Evolutionary conservation across 108 stramenopile genomes (phyloP).

Genomic region (Parietichytrium sp.): DNA sequence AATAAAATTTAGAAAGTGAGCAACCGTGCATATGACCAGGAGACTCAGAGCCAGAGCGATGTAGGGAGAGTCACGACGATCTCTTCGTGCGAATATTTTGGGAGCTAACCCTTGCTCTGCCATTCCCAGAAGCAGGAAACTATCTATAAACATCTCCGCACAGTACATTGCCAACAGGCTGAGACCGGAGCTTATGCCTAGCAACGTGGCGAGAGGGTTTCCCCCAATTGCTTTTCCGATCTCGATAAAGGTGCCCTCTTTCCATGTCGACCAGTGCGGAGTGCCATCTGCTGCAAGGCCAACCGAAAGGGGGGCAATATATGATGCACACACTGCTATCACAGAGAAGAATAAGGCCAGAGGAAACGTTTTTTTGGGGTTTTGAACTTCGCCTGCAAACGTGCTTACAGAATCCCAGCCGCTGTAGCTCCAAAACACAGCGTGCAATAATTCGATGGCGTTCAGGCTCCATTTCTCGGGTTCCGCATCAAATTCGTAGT

Average conservation of each 20-base stretch:
- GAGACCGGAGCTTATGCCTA: conserved; percentile 6
- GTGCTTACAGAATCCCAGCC: conserved; percentile 20
- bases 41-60: not conserved
- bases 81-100: not conserved
- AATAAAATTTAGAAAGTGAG: not conserved
- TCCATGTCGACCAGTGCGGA: conserved; percentile 9
- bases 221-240: conserved; percentile 1
- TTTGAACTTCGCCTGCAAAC: conserved; percentile 21
- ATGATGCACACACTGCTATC: not conserved
- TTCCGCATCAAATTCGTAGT: too few species aligned
- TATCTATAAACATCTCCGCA: conserved; percentile 28
- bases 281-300: not conserved
- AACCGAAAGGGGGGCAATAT: not conserved
- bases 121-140: conserved; percentile 1
- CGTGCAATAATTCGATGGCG: conserved; percentile 1
- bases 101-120: not conserved
- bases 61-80: not conserved
- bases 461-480: not conserved
- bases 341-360: not conserved
- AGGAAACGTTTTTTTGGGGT: not conserved
- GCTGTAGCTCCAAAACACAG: not conserved
- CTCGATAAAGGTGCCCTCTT: not conserved
- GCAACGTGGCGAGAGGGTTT: not conserved
- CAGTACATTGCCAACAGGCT: conserved; percentile 34
- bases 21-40: not conserved